A percentile compares a stretch with the other conserved stretches of the same genome.
These are phyloP conservation scores for Tubosaeta sp. DNA, from an alignment of 768 basidiomycete species.

Conservation along the genomic window DNA sequence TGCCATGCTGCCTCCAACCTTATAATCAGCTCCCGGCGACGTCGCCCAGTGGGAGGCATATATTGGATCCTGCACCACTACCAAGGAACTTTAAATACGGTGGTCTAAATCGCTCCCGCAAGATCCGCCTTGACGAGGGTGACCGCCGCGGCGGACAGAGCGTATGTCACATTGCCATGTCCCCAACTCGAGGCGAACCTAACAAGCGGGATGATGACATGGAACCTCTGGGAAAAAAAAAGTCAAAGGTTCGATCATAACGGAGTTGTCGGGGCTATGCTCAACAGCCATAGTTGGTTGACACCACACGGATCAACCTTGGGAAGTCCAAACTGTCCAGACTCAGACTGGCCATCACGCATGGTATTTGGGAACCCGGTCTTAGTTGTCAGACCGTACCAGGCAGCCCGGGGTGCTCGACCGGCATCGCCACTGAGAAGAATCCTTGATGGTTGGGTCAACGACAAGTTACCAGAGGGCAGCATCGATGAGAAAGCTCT, in stretches of 20 bases:
- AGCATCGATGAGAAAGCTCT: slow-evolving; percentile 17
- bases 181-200: slow-evolving; percentile 8
- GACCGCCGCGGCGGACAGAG: background rate
- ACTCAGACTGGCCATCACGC: slow-evolving; percentile 6
- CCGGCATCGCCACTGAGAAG: slow-evolving; percentile 25
- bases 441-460: slow-evolving; percentile 16
- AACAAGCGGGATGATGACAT: slow-evolving; percentile 4
- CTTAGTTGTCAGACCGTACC: slow-evolving; percentile 11
- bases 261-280: slow-evolving; percentile 28
- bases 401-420: slow-evolving; percentile 10
- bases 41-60: background rate
- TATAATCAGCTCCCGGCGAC: slow-evolving; percentile 11
- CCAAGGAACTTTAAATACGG: background rate
- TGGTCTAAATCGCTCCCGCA: slow-evolving; percentile 7
- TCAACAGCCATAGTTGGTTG: slow-evolving; percentile 14
- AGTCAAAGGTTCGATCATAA: slow-evolving; percentile 26
- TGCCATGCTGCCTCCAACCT: slow-evolving; percentile 5
- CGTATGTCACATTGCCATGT: slow-evolving; percentile 2
- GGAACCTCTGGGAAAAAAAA: slow-evolving; percentile 15
- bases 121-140: slow-evolving; percentile 12
- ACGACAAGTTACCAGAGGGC: slow-evolving; percentile 11
- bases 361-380: slow-evolving; percentile 15
- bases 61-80: slow-evolving; percentile 1
- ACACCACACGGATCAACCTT: slow-evolving; percentile 8
- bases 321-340: slow-evolving; percentile 5